Base-by-base conservation (phyloP, 2,329 filamentous ascomycete genomes). In the Rutstroemia sp. region DNA sequence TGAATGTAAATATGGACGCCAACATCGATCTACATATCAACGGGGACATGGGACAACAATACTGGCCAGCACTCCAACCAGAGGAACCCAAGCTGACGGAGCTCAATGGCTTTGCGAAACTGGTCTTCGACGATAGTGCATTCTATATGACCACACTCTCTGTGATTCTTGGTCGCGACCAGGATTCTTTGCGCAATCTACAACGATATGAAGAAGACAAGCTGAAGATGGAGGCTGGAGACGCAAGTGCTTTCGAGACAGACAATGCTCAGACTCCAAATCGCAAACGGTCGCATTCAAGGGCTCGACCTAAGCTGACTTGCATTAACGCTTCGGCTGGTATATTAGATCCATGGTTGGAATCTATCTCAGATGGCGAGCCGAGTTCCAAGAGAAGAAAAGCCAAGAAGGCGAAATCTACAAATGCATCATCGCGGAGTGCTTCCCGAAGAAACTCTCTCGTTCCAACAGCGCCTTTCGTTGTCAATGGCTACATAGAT, bases 141-240 rank as follows among this genome's bases (percentile, higher is more conserved):
- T 91, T 88, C 69, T 87, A 88, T 71, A 87, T 92, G 83, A 89
- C 84, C 52, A 90, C 86, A 1, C 86, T 85, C 64, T 78, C 81
- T 52, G 79, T 91, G 63, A 80, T 88, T 56, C 81, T 92, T 27
- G 87, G 87, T 54, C 84, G 88, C 59, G 87, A 91, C 70, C 42
- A 45, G n/a, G 42, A 45, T 9, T 45, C 42, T 7, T 9, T 45
- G n/a, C 23, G 16, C 30, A 19, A 44, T 27, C 25, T 39, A 42
- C 18, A 19, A 45, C 42, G 38, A 44, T 55, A 41, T 25, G 46
- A 42, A n/a, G 48, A 41, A 12, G 52, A 54, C 21, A 44, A 54
- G 21, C 30, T 10, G 19, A 38, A 44, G n/a, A 42, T 52, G 9
- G 23, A 44, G 44, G 83, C 83, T 12, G 27, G 21, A 46, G 18